phyloP scores from a whole-genome alignment of 768 basidiomycete genomes.

The Suillus paluster region DNA sequence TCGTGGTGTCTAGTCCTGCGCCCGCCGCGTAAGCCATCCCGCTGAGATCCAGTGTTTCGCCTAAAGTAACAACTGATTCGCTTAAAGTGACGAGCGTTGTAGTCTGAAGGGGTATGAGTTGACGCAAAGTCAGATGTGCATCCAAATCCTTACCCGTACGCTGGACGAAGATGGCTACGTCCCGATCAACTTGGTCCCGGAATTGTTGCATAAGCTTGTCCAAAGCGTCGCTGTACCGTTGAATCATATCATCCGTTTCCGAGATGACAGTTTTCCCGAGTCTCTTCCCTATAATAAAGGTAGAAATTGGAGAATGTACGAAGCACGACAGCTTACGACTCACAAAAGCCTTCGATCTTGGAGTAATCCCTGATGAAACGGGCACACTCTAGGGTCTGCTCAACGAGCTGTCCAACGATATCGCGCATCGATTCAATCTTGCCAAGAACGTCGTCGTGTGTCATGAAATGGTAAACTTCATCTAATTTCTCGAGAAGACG shows the following conservation, averaged over 20 bases:
- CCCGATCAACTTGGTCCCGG: not conserved
- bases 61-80: too few species aligned
- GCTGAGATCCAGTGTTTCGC: constrained; percentile 1
- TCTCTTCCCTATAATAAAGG: not conserved
- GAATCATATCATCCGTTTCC: not conserved
- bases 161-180: not conserved
- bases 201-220: constrained; percentile 6
- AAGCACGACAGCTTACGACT: not conserved
- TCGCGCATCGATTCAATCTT: not conserved
- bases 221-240: not conserved
- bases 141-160: not conserved
- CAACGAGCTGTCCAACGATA: constrained; percentile 8
- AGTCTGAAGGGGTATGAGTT: not conserved
- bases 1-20: constrained; percentile 2
- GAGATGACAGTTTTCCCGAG: not conserved
- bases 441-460: not conserved
- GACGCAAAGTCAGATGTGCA: not conserved
- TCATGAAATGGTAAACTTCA: constrained; percentile 5
- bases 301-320: too few species aligned
- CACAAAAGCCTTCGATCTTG: constrained; percentile 24
- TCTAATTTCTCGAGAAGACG: constrained; percentile 1
- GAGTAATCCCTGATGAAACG: constrained; percentile 34
- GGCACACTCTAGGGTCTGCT: constrained; percentile 31
- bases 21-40: constrained; percentile 6
- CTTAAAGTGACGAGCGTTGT: too few species aligned